Conservation (phyloP, 306 rosid genomes). For the Pyrus pyrifolia region DNA sequence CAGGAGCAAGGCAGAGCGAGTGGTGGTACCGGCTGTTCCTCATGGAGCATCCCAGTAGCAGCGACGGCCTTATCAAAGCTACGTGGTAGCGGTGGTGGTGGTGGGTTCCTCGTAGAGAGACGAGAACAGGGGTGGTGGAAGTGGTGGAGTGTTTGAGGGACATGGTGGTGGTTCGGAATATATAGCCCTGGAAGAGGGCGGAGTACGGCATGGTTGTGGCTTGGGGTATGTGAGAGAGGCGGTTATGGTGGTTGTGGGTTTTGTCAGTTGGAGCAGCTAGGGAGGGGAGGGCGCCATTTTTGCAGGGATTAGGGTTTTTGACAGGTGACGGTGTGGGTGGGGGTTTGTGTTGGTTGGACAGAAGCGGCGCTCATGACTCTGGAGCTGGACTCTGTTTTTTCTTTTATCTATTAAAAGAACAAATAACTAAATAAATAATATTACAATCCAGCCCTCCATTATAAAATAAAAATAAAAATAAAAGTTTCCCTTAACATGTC, state of each 20-base stretch:
- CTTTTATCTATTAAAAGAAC: not conserved
- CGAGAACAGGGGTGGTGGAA: not conserved
- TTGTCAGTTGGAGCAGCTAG: constrained; percentile 16
- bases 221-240: not conserved
- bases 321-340: not conserved
- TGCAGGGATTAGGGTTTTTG: constrained; percentile 22
- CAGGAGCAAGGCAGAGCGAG: not conserved
- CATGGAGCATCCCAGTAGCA: constrained; percentile 8
- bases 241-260: not conserved
- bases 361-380: constrained; percentile 9
- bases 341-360: not conserved
- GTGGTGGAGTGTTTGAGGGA: constrained; percentile 23
- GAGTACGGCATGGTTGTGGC: constrained; percentile 35
- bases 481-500: too few species aligned
- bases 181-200: constrained; percentile 34
- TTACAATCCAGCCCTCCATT: not conserved
- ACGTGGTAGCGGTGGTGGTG: not conserved
- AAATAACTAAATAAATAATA: not conserved
- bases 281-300: not conserved
- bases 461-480: not conserved
- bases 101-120: not conserved
- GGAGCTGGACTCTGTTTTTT: not conserved
- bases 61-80: constrained; percentile 4
- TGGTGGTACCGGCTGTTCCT: constrained; percentile 3
- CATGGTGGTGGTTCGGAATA: constrained; percentile 30